Evolutionary conservation across 2,329 filamentous ascomycete genomes (phyloP).

Genomic region (Myriangium duriaei): DNA sequence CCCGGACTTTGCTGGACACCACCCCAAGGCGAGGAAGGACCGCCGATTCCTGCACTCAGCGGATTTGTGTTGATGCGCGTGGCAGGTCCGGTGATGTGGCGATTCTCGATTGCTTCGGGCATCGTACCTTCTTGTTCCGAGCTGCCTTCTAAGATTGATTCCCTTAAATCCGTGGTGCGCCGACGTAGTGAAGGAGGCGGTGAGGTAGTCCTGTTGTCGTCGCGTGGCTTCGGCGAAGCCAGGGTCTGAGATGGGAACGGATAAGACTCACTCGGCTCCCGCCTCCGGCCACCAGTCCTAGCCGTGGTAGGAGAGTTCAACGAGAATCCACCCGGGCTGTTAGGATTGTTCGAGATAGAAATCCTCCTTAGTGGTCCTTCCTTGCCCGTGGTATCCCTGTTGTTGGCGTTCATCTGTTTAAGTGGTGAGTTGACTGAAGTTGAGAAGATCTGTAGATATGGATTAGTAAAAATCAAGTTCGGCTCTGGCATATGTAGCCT

Average conservation of each 20-base stretch:
- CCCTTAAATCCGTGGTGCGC: conserved; percentile 50
- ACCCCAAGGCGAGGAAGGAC: conserved; percentile 45
- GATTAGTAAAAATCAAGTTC: too few relatives aligned
- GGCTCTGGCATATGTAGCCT: conserved; percentile 11
- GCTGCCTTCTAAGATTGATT: conserved; percentile 26
- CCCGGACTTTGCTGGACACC: conserved; percentile 48
- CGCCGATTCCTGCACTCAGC: conserved; percentile 36
- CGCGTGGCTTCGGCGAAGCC: conserved; percentile 51
- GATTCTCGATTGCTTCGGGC: not conserved
- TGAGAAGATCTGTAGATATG: conserved; percentile 61
- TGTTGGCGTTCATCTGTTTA: conserved; percentile 63
- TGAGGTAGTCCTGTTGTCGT: conserved; percentile 49
- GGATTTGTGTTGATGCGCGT: conserved; percentile 28
- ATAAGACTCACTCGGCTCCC: conserved; percentile 68
- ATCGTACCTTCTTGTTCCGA: conserved; percentile 26
- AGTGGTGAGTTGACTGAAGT: conserved; percentile 86
- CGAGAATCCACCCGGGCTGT: conserved; percentile 50
- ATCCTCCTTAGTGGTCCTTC: conserved; percentile 61
- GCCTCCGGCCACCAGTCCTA: conserved; percentile 57
- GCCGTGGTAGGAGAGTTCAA: conserved; percentile 61
- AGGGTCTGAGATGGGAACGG: conserved; percentile 38
- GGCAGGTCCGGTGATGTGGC: conserved; percentile 12
- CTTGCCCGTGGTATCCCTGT: conserved; percentile 48
- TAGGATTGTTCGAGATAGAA: conserved; percentile 59
- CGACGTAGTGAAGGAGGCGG: conserved; percentile 49